Base-by-base conservation (phyloP, 23 red algal species). In the Gracilaria vermiculophylla region DNA sequence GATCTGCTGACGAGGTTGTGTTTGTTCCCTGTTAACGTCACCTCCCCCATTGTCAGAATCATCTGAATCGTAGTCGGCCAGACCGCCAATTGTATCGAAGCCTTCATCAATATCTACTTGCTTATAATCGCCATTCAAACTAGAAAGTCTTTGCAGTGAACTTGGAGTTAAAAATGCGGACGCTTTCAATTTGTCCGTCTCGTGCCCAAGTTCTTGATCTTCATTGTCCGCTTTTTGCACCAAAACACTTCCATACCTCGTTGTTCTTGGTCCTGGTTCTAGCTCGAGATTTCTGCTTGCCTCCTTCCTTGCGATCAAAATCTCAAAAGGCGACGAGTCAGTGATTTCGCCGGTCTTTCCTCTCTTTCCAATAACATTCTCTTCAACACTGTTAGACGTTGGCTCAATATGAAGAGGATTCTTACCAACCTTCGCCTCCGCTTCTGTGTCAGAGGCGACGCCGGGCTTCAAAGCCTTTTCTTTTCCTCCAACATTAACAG, bases 71-170 rank as follows among this genome's bases (percentile, higher is more conserved):
- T 73, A 45, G 20, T 73, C 67, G n/a, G 12, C 42, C 67, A 73
- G 17, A 9, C 67, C 67, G 20, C 39, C 67, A 28, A 73, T 42
- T 48, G 67, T 73, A 73, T 73, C 67, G 37, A 73, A 73, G 4
- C 67, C 67, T 73, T 73, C 67, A 73, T 73, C 67, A 0, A 73
- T 29, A 28, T 73, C 67, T 36, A 73, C 67, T 73, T 73, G 36
- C 23, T 73, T 73, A 28, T 28, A 45, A 1, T 48, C 67, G 23
- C 42, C 40, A 47, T 28, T 19, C 4, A 28, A n/a, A 21, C 67
- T 24, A 27, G 1, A 20, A 25, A 13, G 37, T 48, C 67, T 73
- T 45, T 36, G 19, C n/a, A 37, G 36, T 28, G 67, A 73, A 19
- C 24, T 29, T 37, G 67, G 10, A 9, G 42, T 73, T 2, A 73